Evolutionary conservation across 2,329 filamentous ascomycete genomes (phyloP), one percentile per base, ranked within the genome.

Genomic region (Colletotrichum orbiculare): DNA sequence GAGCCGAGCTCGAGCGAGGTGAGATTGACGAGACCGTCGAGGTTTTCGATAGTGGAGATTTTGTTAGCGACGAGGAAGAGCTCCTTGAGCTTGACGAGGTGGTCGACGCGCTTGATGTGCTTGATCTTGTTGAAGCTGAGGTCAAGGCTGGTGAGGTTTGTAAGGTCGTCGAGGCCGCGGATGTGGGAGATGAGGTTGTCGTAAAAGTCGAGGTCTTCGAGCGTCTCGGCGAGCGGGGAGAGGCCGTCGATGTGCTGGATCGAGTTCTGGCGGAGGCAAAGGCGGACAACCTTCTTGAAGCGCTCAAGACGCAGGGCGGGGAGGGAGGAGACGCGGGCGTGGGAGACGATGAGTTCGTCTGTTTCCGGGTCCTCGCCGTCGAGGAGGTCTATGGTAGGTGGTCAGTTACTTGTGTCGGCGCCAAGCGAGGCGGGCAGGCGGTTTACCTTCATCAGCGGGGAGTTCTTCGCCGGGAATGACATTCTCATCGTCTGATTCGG

Each of bases 51-150:
- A 60, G 84, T 89, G 69, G 86, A 86, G 74, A 99, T 97, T 77
- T 96, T 96, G 80, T 99, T 98, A 74, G 97, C 93, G 54, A 98
- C 93, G 71, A 99, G 92, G 77, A 91, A 99, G 3, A 99, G 76
- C 70, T 98, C 93, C 67, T 85, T 91, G 62, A 98, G 85, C 58
- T 93, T 85, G 25, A 82, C 90, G 64, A 99, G 81, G 72, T 95
- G 91, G 64, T 86, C 85, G 69, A 98, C 82, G 72, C 95, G 89
- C 79, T 97, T 97, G 82, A 99, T 97, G 79, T 97, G 94, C 77
- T 97, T 97, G 82, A 99, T 95, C 83, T 98, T 98, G 83, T 99
- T 99, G 87, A 97, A 99, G 77, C 92, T 96, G 55, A 99, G 84
- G 76, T 99, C 96, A 59, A 99, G 87, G 61, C 83, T 91, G 6